A percentile compares a stretch with the other conserved stretches of the same genome.
phyloP scores from a whole-genome alignment of 1,139 yeast species.

The Yamadazyma sp. region DNA sequence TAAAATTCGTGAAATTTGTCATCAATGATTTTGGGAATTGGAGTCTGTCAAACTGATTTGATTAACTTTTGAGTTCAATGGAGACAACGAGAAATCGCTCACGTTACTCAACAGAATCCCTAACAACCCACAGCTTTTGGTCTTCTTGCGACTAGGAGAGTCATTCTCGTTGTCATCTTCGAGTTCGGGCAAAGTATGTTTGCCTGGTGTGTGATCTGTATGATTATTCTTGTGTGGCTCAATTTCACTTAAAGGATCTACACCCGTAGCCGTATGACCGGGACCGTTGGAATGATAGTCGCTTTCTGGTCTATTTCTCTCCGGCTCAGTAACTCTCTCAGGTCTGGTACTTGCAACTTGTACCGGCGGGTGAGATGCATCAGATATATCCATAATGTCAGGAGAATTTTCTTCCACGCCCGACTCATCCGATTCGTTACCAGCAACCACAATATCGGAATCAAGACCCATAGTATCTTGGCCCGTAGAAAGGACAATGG shows the following conservation, averaged over 20 bases:
- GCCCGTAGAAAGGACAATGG: too few species aligned
- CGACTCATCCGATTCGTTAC: too few species aligned
- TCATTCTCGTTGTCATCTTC: conserved; percentile 3
- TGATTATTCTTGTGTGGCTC: background rate
- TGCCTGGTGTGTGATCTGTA: background rate
- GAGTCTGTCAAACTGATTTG: conserved; percentile 14
- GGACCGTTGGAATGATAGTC: too few species aligned
- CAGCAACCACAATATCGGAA: background rate
- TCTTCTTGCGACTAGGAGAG: conserved; percentile 10
- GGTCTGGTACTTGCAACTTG: too few species aligned
- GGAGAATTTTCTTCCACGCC: too few species aligned
- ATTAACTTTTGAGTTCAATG: conserved; percentile 17
- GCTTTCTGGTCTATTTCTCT: too few species aligned
- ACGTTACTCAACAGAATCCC: conserved; percentile 12
- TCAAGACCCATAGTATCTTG: background rate
- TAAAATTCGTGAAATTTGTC: background rate
- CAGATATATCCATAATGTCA: too few species aligned
- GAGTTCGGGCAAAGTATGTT: background rate
- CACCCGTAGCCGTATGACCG: too few species aligned
- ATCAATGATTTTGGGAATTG: background rate
- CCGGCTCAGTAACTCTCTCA: too few species aligned
- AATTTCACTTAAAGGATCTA: too few species aligned
- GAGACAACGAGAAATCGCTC: conserved; percentile 12
- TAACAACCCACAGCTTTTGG: conserved; percentile 13
- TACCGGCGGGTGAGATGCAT: too few species aligned